Conservation (phyloP, 2,329 filamentous ascomycete species). For the Meredithiella fracta region DNA sequence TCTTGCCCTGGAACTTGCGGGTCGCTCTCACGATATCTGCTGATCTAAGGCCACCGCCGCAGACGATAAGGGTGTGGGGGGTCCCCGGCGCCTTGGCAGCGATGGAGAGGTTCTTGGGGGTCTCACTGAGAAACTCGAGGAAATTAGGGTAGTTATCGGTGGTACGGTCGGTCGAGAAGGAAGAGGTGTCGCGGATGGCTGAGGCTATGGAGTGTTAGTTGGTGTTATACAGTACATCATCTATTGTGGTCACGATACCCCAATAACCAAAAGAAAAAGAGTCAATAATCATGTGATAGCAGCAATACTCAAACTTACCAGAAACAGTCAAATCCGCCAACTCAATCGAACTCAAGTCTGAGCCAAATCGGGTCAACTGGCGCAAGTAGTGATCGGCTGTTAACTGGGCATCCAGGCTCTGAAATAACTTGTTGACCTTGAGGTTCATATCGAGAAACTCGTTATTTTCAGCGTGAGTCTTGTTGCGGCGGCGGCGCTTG, state of each 20-base stretch:
- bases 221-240: neutral
- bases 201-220: conserved; percentile 33
- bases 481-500: conserved; percentile 34
- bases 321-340: conserved; percentile 67
- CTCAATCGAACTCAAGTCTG: conserved; percentile 68
- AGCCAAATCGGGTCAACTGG: conserved; percentile 59
- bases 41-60: conserved; percentile 67
- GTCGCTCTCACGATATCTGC: conserved; percentile 67
- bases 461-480: conserved; percentile 38
- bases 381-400: conserved; percentile 76
- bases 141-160: conserved; percentile 39
- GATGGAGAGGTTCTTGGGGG: conserved; percentile 42
- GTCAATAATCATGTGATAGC: neutral
- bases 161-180: conserved; percentile 49
- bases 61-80: conserved; percentile 79
- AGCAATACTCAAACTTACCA: conserved; percentile 31
- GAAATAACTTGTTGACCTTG: conserved; percentile 64
- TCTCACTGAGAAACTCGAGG: conserved; percentile 46
- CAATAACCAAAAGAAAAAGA: neutral
- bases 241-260: too few species aligned
- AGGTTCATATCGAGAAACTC: conserved; percentile 48
- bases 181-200: conserved; percentile 64
- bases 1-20: conserved; percentile 63
- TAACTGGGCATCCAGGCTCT: conserved; percentile 65
- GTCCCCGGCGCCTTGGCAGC: conserved; percentile 53